These are phyloP conservation scores for Fusarium papillatum DNA, from an alignment of 2,329 filamentous ascomycete genomes.

Conservation along the genomic window DNA sequence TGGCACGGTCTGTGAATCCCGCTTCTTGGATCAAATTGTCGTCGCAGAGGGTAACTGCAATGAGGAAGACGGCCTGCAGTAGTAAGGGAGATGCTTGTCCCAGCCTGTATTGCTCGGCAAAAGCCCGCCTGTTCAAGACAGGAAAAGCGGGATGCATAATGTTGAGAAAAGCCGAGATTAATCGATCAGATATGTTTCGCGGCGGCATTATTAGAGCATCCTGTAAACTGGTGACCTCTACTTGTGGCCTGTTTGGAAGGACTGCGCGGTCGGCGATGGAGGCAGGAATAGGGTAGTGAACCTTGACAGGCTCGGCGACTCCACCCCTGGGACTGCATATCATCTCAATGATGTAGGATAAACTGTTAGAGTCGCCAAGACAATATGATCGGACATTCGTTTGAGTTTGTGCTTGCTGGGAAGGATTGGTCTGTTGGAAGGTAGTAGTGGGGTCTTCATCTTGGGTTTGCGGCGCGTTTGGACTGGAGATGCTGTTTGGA, in stretches of 20 bases:
- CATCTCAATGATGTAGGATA: conserved; percentile 39
- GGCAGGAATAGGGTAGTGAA: conserved; percentile 36
- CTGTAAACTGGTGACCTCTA: conserved; percentile 10
- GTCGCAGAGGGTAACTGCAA: conserved; percentile 15
- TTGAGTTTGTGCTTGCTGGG: background rate
- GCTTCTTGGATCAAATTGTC: conserved; percentile 24
- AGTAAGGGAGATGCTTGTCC: conserved; percentile 14
- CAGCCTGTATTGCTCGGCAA: background rate
- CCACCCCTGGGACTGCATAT: conserved; percentile 29
- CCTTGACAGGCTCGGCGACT: conserved; percentile 33
- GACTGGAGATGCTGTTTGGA: background rate
- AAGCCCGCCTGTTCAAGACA: conserved; percentile 6
- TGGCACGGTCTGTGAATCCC: conserved; percentile 19
- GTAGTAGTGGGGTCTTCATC: rapidly evolving
- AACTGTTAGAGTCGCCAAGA: conserved; percentile 29
- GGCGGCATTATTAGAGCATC: conserved; percentile 21
- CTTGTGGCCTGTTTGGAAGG: conserved; percentile 1
- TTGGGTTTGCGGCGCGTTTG: rapidly evolving
- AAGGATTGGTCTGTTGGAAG: background rate
- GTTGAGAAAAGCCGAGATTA: conserved; percentile 20
- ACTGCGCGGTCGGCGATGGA: conserved; percentile 27
- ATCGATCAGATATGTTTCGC: conserved; percentile 20
- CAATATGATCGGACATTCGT: conserved; percentile 12
- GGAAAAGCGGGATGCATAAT: conserved; percentile 29
- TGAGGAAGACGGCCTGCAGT: conserved; percentile 25